phyloP scores from a whole-genome alignment of 176 grass and related monocot genomes.

The Bonia amplexicaulis region DNA sequence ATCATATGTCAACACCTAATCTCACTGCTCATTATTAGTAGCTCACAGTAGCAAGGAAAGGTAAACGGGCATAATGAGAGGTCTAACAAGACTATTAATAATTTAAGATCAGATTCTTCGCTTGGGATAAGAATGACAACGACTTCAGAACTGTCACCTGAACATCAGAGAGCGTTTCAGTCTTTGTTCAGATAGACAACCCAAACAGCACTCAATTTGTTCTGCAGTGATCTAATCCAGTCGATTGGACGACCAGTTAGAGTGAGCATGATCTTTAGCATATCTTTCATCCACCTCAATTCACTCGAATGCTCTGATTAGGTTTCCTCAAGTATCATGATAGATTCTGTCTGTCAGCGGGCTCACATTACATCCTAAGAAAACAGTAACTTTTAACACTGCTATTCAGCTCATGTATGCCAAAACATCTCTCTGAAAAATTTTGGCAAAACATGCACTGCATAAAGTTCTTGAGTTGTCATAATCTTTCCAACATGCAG shows the following conservation, averaged over 20 bases:
- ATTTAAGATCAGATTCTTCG: background rate
- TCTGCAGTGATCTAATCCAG: background rate
- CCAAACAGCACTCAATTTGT: background rate
- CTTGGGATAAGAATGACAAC: background rate
- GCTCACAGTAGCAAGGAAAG: background rate
- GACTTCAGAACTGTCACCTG: background rate
- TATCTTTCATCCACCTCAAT: background rate
- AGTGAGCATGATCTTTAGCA: background rate
- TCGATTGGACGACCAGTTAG: background rate
- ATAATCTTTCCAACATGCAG: background rate
- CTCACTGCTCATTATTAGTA: slow-evolving; percentile 20
- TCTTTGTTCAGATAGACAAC: background rate
- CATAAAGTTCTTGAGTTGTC: background rate
- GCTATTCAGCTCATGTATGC: background rate
- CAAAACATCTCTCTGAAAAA: background rate
- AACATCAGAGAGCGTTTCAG: background rate
- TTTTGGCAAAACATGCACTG: background rate
- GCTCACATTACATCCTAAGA: background rate
- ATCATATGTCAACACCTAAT: slow-evolving; percentile 42
- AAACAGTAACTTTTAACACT: background rate
- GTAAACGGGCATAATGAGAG: background rate
- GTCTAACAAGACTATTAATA: background rate
- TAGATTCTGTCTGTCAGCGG: background rate
- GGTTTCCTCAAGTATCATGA: background rate
- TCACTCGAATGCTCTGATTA: background rate